Conservation (phyloP, 805 yeast genomes). For the Dipodascus albidus region DNA sequence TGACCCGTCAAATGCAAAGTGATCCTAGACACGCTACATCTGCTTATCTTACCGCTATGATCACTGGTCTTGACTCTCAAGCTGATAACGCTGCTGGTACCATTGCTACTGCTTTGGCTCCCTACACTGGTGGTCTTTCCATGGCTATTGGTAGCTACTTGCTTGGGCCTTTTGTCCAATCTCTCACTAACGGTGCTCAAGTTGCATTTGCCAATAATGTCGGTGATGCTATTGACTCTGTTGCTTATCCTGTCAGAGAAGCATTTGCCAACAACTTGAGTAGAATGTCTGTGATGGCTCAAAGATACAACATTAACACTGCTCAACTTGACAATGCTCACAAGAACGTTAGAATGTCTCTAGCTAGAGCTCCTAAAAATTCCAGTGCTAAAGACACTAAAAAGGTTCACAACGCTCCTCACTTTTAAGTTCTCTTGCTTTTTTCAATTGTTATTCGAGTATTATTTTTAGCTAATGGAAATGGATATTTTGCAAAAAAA, state of each 20-base stretch:
- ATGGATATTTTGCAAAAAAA: background rate
- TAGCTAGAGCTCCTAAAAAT: background rate
- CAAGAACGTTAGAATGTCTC: background rate
- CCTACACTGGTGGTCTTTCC: background rate
- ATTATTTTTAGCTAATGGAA: background rate
- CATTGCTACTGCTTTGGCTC: constrained; percentile 1
- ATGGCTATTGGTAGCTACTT: background rate
- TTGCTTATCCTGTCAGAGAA: background rate
- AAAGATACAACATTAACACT: background rate
- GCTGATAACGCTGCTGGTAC: background rate
- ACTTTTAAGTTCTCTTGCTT: background rate
- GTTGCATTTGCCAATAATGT: background rate
- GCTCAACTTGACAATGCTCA: background rate
- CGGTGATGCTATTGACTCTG: background rate
- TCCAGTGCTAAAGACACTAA: no score
- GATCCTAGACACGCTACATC: background rate
- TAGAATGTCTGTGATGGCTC: background rate
- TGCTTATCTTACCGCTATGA: background rate
- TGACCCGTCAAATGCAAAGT: background rate
- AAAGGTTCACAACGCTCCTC: no score
- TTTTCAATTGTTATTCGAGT: background rate
- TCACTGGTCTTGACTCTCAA: background rate
- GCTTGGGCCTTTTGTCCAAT: background rate
- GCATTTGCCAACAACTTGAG: background rate
- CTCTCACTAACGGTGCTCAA: background rate